These are phyloP conservation scores for Solidago caesia DNA, from an alignment of 129 eudicot species.

Conservation along the genomic window DNA sequence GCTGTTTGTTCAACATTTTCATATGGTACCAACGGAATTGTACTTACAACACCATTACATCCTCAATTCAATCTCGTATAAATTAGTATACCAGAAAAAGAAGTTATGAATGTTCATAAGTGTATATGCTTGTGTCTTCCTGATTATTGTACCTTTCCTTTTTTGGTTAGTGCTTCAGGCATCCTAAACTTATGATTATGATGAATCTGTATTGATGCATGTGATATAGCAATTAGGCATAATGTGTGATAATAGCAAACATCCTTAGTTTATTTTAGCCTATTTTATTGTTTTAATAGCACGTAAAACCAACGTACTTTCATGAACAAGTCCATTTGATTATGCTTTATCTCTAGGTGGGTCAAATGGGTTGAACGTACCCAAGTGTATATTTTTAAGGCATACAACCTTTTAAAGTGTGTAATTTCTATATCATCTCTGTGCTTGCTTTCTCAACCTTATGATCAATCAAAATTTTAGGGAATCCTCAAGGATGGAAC, in stretches of 20 bases:
- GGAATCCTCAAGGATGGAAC: conserved; percentile 73
- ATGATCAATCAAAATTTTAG: conserved; percentile 31
- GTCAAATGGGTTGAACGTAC: background rate
- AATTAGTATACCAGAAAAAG: conserved; percentile 16
- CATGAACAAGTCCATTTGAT: background rate
- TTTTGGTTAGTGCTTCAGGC: no score
- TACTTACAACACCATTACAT: background rate
- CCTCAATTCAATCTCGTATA: background rate
- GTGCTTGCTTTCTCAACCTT: conserved; percentile 12
- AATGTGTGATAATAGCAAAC: no score
- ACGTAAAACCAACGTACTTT: background rate
- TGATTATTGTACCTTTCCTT: no score
- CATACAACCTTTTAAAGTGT: background rate
- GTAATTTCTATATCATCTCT: background rate
- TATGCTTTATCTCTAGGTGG: background rate
- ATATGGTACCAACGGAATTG: background rate
- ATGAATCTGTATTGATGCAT: no score
- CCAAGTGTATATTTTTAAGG: background rate
- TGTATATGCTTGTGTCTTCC: no score
- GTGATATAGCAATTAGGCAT: no score
- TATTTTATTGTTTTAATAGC: background rate
- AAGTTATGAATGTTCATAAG: background rate
- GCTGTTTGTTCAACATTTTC: background rate
- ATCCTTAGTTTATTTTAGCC: no score
- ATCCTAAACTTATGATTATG: no score